Base-by-base conservation (phyloP, 2,329 filamentous ascomycete species). In the Zasmidium cellare region DNA sequence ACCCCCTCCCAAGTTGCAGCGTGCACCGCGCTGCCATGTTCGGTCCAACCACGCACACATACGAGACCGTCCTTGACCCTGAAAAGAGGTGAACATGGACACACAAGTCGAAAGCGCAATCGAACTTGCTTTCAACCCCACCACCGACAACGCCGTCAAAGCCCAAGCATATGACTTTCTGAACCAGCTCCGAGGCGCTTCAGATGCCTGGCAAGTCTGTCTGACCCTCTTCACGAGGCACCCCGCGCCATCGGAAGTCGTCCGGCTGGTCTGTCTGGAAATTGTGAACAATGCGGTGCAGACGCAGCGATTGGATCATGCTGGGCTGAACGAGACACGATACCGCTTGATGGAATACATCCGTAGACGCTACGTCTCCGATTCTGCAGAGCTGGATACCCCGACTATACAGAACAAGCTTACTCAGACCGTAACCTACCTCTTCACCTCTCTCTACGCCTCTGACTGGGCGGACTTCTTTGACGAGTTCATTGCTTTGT, bases 211-310 rank as follows among this genome's bases (percentile, higher is more conserved):
- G 91, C 92, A 96, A 75, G 86, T 91, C 68, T 96, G 92, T 78
- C 86, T 94, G 54, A 79, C 84, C 35, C 87, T 99, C 67, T 97
- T 97, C 78, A 90, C 87, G 55, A 86, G 90, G 72, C 83, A 83
- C 23, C 91, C 91, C 50, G 86, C 85, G 61, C 80, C 87, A 52
- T 87, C 89, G 64, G 92, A 97, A 67, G 87, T 96, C 54, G 89
- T 96, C 51, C 90, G 94, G 53, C 85, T 96, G 73, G 89, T 94
- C 60, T 91, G 90, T 63, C 84, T 99, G 63, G 94, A 99, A 72
- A 87, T 97, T 51, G 87, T 99, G 75, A 97, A 96, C 77, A 91
- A 90, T 78, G 91, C 92, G 49, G 86, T 97, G 48, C 90, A 96
- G 71, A 87, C 86, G 46, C 89, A 91, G 66, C 80, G 87, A 44